phyloP scores from a whole-genome alignment of 192 early-diverging fungal species.

The Powellomyces hirtus region DNA sequence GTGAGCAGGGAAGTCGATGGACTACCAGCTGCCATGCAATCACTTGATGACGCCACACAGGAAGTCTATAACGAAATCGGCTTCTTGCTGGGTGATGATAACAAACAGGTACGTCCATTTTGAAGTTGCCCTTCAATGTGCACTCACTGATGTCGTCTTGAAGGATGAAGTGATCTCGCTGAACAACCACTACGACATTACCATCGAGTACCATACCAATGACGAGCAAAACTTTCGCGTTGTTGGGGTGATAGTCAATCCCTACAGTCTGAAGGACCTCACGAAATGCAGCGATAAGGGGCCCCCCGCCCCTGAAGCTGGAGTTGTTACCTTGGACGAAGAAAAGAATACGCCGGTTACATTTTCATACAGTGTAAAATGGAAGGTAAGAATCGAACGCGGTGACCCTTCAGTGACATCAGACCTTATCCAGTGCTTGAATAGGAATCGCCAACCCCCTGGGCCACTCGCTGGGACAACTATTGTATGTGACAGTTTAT shows the following conservation, averaged over 20 bases:
- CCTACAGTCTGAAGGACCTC: slow-evolving; percentile 46
- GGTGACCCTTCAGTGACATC: no score
- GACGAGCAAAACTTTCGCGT: slow-evolving; percentile 66
- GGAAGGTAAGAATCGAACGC: no score
- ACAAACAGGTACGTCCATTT: background rate
- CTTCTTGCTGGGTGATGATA: slow-evolving; percentile 12
- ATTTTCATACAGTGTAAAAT: slow-evolving; percentile 53
- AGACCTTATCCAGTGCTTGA: no score
- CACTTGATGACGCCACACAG: background rate
- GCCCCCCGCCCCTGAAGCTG: background rate
- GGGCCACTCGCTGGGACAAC: slow-evolving; percentile 53
- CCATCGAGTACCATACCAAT: slow-evolving; percentile 62
- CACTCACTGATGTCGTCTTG: background rate
- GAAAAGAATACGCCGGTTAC: slow-evolving; percentile 29
- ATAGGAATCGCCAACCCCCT: slow-evolving; percentile 40
- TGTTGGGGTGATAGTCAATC: slow-evolving; percentile 80
- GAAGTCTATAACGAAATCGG: slow-evolving; percentile 3
- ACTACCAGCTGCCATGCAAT: background rate
- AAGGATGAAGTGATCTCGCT: slow-evolving; percentile 40
- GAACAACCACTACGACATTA: slow-evolving; percentile 89
- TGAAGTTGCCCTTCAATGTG: background rate
- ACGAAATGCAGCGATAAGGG: background rate
- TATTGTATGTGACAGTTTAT: slow-evolving; percentile 23
- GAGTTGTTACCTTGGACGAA: slow-evolving; percentile 5
- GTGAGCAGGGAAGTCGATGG: slow-evolving; percentile 35